These are phyloP conservation scores for Gaertneriomyces semiglobifer DNA, from an alignment of 192 early-diverging fungal genomes.

Conservation along the genomic window DNA sequence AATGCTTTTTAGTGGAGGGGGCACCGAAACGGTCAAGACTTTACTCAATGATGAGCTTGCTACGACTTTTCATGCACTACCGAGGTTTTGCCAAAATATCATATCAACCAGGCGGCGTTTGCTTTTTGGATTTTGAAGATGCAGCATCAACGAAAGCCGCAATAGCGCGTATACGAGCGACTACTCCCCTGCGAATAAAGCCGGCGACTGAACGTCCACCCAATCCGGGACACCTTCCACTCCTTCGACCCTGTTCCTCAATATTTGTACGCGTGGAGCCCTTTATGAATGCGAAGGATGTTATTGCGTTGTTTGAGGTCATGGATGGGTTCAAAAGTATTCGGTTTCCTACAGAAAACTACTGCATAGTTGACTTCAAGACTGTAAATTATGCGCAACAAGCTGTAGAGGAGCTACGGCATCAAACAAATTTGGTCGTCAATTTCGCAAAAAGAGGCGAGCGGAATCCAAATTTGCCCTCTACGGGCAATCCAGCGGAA, in stretches of 20 bases:
- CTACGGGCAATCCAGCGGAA: background rate
- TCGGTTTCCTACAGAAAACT: background rate
- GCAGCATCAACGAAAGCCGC: conserved; percentile 3
- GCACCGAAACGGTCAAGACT: conserved; percentile 1
- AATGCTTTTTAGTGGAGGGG: background rate
- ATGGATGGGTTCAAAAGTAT: conserved; percentile 20
- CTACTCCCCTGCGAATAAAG: conserved; percentile 9
- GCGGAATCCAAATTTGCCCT: background rate
- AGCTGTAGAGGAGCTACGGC: conserved; percentile 14
- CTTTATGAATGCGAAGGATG: conserved; percentile 11
- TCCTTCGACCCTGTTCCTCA: conserved; percentile 8
- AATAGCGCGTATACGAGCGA: conserved; percentile 13
- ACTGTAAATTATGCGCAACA: background rate
- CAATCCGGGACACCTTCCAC: conserved; percentile 21
- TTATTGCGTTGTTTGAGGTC: conserved; percentile 5
- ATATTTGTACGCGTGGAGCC: conserved; percentile 28
- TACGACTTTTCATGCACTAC: conserved; percentile 13
- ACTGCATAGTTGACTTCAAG: conserved; percentile 19
- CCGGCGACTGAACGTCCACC: conserved; percentile 5
- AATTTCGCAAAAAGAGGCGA: conserved; percentile 19
- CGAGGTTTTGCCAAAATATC: conserved; percentile 16
- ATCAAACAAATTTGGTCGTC: conserved; percentile 24
- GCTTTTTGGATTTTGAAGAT: conserved; percentile 22
- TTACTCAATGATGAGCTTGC: conserved; percentile 1
- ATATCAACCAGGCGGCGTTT: conserved; percentile 6